These are phyloP conservation scores for Leptodontidium sp. DNA, from an alignment of 2,329 filamentous ascomycete species.

Conservation along the genomic window DNA sequence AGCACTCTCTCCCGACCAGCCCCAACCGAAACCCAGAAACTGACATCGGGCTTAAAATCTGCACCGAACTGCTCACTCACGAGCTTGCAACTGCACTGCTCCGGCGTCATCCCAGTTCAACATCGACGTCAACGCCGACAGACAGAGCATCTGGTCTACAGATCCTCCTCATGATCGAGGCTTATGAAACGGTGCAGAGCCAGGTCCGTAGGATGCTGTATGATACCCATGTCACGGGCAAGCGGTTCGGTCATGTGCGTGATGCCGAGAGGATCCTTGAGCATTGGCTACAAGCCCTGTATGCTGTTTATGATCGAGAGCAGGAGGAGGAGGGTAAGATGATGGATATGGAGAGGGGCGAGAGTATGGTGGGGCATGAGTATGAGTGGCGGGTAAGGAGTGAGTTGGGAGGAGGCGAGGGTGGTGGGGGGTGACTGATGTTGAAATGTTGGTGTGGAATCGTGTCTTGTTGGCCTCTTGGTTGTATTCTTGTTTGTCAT, in stretches of 20 bases:
- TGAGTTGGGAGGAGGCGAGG: not conserved
- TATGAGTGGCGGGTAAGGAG: constrained; percentile 1
- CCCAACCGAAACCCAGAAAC: constrained; percentile 23
- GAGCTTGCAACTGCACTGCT: constrained; percentile 40
- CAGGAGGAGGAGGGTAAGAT: constrained; percentile 20
- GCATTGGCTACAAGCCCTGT: constrained; percentile 43
- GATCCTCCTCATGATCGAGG: constrained; percentile 46
- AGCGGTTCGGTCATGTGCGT: constrained; percentile 32
- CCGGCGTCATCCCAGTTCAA: constrained; percentile 24
- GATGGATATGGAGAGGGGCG: not conserved
- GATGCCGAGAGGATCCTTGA: constrained; percentile 39
- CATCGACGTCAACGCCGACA: not conserved
- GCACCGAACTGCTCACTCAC: constrained; percentile 41
- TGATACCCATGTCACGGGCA: constrained; percentile 24
- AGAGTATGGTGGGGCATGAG: not conserved
- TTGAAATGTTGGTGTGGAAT: not conserved
- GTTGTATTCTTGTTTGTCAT: not conserved
- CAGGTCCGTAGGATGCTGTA: constrained; percentile 35
- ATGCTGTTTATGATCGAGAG: constrained; percentile 42
- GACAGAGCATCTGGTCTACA: constrained; percentile 42
- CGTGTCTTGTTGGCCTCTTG: not conserved
- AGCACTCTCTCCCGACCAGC: not conserved
- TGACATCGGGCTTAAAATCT: constrained; percentile 43
- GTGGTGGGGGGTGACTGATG: not conserved
- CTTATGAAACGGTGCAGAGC: constrained; percentile 42